These are phyloP conservation scores for Aspergillus avenaceus DNA, from an alignment of 495 filamentous ascomycete species.

Conservation along the genomic window DNA sequence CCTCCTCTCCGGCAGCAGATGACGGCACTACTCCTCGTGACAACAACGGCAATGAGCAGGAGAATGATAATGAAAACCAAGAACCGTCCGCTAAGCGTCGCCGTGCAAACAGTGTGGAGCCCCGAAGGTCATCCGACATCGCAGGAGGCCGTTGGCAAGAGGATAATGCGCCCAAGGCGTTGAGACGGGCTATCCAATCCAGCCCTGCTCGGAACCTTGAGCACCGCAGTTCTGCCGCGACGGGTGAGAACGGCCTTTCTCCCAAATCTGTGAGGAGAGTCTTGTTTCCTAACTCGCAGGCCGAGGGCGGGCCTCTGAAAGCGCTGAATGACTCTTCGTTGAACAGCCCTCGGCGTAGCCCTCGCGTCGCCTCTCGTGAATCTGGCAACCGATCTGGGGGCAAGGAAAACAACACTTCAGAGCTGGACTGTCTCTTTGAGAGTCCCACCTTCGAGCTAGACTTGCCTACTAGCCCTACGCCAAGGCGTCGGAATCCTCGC, in stretches of 20 bases:
- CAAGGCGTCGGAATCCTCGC: constrained; percentile 41
- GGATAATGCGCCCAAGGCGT: constrained; percentile 52
- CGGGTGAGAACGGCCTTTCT: constrained; percentile 49
- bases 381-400: constrained; percentile 29
- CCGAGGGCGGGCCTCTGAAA: constrained; percentile 52
- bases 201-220: constrained; percentile 65
- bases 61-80: constrained; percentile 22
- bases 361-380: constrained; percentile 31
- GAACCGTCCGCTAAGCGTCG: constrained; percentile 32
- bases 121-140: constrained; percentile 25
- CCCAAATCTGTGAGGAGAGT: constrained; percentile 65
- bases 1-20: constrained; percentile 37
- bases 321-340: constrained; percentile 53
- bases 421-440: constrained; percentile 59
- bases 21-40: constrained; percentile 32
- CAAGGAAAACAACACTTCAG: constrained; percentile 49
- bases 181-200: constrained; percentile 63
- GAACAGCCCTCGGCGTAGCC: constrained; percentile 53
- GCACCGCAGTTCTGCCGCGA: constrained; percentile 61
- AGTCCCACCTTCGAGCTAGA: constrained; percentile 38
- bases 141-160: constrained; percentile 39
- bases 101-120: constrained; percentile 41
- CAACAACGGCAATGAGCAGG: constrained; percentile 16
- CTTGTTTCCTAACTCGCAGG: constrained; percentile 65
- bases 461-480: constrained; percentile 61